Evolutionary conservation across 257 asterid species (phyloP).

Genomic region (Capsicum baccatum): DNA sequence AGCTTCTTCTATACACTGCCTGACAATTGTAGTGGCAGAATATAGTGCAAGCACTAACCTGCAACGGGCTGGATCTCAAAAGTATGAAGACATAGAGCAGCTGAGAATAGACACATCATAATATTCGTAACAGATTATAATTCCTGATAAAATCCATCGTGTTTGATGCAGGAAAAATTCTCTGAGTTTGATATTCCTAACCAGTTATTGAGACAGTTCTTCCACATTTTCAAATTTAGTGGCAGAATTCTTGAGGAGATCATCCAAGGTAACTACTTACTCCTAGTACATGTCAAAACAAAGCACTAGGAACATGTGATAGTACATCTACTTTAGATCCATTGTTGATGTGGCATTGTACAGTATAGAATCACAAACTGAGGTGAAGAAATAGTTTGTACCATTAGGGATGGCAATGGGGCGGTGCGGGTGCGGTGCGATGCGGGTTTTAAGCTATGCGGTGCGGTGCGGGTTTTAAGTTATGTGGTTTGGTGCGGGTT

Average conservation of each 20-base stretch:
- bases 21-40: not conserved
- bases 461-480: too few species aligned
- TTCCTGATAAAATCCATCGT: constrained; percentile 6
- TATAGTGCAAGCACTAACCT: constrained; percentile 9
- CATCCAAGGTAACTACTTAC: constrained; percentile 33
- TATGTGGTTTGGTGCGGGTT: too few species aligned
- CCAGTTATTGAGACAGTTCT: constrained; percentile 49
- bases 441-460: too few species aligned
- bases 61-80: not conserved
- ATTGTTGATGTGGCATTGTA: not conserved
- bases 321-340: not conserved
- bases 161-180: constrained; percentile 57
- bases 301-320: not conserved
- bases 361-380: not conserved
- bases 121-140: not conserved
- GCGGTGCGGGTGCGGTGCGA: too few species aligned
- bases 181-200: constrained; percentile 75
- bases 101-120: not conserved
- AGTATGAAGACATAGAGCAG: not conserved
- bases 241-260: constrained; percentile 67
- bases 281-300: not conserved
- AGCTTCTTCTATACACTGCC: too few species aligned
- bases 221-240: constrained; percentile 80
- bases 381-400: too few species aligned
- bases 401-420: too few species aligned